Base-by-base conservation (phyloP, 495 filamentous ascomycete genomes). In the Trichoderma virens region DNA sequence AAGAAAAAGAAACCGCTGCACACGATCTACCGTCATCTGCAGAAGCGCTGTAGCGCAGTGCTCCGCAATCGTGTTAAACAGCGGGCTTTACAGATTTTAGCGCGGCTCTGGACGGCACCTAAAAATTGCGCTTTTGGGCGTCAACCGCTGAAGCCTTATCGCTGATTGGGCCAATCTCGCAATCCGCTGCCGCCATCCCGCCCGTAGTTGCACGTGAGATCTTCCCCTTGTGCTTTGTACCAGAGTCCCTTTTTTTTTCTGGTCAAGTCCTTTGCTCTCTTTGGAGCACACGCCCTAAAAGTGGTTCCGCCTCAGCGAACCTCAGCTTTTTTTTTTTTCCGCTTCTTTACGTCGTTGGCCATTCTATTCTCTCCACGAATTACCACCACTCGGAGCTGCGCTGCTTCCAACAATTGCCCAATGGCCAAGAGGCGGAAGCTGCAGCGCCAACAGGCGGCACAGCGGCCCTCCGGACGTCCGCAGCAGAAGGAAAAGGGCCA, bases 371-470 rank as follows among this genome's bases (percentile, higher is more conserved):
- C n/a, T n/a, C n/a, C n/a, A n/a, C n/a, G n/a, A n/a, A n/a, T n/a
- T n/a, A n/a, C n/a, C n/a, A n/a, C 62, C 62, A 20, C 3, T 30
- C 5, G 1, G 31, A 28, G 13, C 47, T 11, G 8, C 63, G 5
- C 7, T 64, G 8, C 18, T 7, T 51, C 62, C 6, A 16, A 18
- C 27, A 8, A 18, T 31, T 32, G 7, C 56, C 68, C 64, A 45
- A 76, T 76, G 74, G 71, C 69, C 66, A 76, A 76, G 68, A 72
- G 71, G 65, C 70, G 73, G 64, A 75, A 75, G 62, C 61, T 73
- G 32, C 61, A 60, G 62, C 73, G 68, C 32, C 64, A 61, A 5
- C 31, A 39, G 20, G 56, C 27, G 11, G 23, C 43, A 7, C 43
- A 47, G 43, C 43, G 43, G 20, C 43, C 43, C 20, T n/a, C 43